A percentile compares a stretch with the other conserved stretches of the same genome.
These are phyloP conservation scores for Podila clonocystis DNA, from an alignment of 192 early-diverging fungal genomes.

Conservation along the genomic window DNA sequence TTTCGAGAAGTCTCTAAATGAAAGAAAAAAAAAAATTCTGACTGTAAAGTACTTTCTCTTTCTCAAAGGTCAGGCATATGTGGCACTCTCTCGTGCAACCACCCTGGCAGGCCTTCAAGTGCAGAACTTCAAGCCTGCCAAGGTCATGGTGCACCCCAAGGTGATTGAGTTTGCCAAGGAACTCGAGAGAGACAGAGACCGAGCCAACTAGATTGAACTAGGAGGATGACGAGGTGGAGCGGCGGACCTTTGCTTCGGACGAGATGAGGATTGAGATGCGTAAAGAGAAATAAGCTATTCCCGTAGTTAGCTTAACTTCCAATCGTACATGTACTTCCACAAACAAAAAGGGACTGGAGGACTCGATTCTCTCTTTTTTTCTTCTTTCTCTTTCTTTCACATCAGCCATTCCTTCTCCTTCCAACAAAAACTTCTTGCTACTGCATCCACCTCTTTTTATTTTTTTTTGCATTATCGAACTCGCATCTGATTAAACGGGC, in stretches of 20 bases:
- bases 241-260: no score
- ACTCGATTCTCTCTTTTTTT: background rate
- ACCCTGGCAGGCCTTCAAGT: conserved; percentile 74
- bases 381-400: background rate
- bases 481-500: background rate
- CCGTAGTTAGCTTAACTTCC: no score
- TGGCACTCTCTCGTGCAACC: conserved; percentile 82
- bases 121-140: conserved; percentile 65
- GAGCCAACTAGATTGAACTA: background rate
- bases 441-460: background rate
- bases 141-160: conserved; percentile 76
- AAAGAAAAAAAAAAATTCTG: no score
- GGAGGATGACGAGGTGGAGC: no score
- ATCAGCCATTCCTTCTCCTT: background rate
- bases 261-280: no score
- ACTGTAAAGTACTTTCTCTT: no score
- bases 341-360: background rate
- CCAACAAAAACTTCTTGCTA: background rate
- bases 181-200: background rate
- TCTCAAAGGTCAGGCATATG: conserved; percentile 75
- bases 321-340: no score
- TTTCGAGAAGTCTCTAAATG: no score
- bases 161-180: conserved; percentile 71
- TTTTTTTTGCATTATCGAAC: background rate
- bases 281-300: no score